Evolutionary conservation across 257 asterid genomes (phyloP).

Genomic region (Rhazya stricta): DNA sequence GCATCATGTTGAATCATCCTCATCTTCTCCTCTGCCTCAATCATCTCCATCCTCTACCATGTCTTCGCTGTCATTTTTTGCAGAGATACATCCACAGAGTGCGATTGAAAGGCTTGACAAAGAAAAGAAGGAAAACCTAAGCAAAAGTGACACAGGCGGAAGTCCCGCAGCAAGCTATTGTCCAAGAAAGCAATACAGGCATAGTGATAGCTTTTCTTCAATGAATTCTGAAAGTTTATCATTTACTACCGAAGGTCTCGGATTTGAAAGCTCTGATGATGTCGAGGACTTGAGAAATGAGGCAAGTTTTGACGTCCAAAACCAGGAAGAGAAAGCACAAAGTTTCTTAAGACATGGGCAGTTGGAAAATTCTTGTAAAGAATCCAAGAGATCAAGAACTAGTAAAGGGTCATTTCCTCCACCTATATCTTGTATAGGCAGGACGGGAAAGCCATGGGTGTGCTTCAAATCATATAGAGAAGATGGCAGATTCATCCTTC

Average conservation of each 20-base stretch:
- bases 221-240: constrained; percentile 49
- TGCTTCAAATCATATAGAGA: constrained; percentile 49
- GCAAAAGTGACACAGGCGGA: constrained; percentile 12
- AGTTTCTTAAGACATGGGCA: constrained; percentile 16
- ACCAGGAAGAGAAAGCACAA: constrained; percentile 21
- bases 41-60: constrained; percentile 13
- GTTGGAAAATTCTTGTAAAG: constrained; percentile 20
- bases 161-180: constrained; percentile 20
- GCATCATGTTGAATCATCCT: constrained; percentile 8
- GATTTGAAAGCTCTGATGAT: constrained; percentile 68
- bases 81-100: constrained; percentile 4
- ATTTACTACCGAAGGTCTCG: constrained; percentile 72
- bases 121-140: neutral
- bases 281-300: constrained; percentile 38
- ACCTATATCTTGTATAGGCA: constrained; percentile 75
- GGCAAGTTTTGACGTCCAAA: constrained; percentile 16
- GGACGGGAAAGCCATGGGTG: constrained; percentile 71
- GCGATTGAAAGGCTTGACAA: constrained; percentile 7
- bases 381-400: constrained; percentile 35
- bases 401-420: constrained; percentile 53
- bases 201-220: constrained; percentile 50
- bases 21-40: constrained; percentile 4
- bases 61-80: constrained; percentile 17
- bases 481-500: constrained; percentile 75
- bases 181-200: constrained; percentile 27